Base-by-base conservation (phyloP, 345 rosid species). In the Citrus hindsii region DNA sequence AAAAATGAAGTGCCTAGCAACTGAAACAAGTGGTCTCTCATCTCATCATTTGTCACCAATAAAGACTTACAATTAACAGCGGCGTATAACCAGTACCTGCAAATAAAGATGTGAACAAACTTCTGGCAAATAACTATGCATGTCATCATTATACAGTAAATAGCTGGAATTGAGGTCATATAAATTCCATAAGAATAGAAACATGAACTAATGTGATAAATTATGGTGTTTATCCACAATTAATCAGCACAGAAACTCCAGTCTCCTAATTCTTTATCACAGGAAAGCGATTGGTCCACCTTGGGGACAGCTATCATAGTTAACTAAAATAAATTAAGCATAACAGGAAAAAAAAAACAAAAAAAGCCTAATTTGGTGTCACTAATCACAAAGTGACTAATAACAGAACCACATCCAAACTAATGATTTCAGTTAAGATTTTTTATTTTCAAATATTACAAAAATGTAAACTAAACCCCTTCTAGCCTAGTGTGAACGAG, bases 11-110 rank as follows among this genome's bases (percentile, higher is more conserved):
- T 91, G 55, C 99, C 99, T 0, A 94, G 84, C 82, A 96, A 84
- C 80, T 96, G 97, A 82, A 96, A 96, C 77, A 96, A 85, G 86
- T 96, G 99, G 78, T 94, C 99, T 89, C 99, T 89, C 99, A 96
- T 96, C 84, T 94, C 97, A 83, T 96, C 99, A 79, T 96, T 92
- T 65, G 99, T 92, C 58, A 94, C 92, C 71, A 94, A 73, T 81
- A 94, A 90, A 87, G 94, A 86, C 67, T 92, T 94, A 51, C 84
- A 87, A 76, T 90, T 89, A 79, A 96, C 99, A 24, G 99, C 95
- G 32, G 98, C 98, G 83, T 94, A 96, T 69, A 96, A 84, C 99
- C 99, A 96, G 83, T 92, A 96, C 98, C 98, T 94, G 85, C 9
- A 79, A 61, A 85, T 5, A 70, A 77, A 75, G 40, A 63, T 38